Base-by-base conservation (phyloP, 179 eudicot species). In the Pouteria campechiana region DNA sequence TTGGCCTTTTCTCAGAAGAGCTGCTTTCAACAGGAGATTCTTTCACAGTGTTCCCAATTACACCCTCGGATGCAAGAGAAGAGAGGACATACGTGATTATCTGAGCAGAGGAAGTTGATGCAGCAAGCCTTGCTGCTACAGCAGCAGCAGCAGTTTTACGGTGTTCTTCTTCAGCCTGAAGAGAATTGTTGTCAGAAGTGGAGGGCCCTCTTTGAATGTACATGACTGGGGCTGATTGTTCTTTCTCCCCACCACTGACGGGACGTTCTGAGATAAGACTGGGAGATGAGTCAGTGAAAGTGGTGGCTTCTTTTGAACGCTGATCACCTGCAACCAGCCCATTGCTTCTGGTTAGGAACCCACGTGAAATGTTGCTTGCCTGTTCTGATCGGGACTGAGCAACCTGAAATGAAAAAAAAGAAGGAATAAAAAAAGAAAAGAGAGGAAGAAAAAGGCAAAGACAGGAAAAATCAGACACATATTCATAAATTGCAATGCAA, bases 71-170 rank as follows among this genome's bases (percentile, higher is more conserved):
- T 15, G 94, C 94, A 8, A 90, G 71, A 5, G 96, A 82, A 21
- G 94, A 76, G 45, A 90, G 88, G 54, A 81, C 99, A 33, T 69
- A 82, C 19, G 82, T 70, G 17, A 82, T 85, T 96, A 90, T 83
- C 68, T 90, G 75, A 16, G 96, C 88, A 5, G 99, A 82, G 44
- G 94, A 76, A 54, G 88, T 69, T 11, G 96, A 79, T 17, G 94
- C 92, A 10, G 96, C 68, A 29, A 86, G 96, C 75, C 79, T 75
- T 30, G 96, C 99, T 4, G 99, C 99, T 37, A 87, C 68, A 2
- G 88, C 99, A 16, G 96, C 96, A 18, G 87, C 96, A 3, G 80
- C 72, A 17, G 96, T 70, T 64, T 82, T 90, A 12, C 74, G 55
- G 45, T 76, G 81, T 8, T 78, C 93, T 10, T 76, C 71, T 19